These are phyloP conservation scores for Trichomonas tenax DNA, from an alignment of 208 protist species.

Conservation along the genomic window DNA sequence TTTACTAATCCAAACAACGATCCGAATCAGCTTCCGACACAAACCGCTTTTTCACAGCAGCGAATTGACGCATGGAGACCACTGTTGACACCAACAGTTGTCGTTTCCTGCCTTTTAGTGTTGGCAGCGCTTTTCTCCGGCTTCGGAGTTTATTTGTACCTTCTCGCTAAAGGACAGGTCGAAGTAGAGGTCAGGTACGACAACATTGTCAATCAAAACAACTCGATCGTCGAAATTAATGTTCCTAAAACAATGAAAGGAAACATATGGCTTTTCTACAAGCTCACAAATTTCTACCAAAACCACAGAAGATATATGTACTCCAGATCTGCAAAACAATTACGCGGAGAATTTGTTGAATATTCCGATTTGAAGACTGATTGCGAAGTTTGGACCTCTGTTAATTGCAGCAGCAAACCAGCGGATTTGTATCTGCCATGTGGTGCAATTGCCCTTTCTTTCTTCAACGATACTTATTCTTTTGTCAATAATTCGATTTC, in stretches of 20 bases:
- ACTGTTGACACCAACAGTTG: background rate
- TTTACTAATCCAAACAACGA: background rate
- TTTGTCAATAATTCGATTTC: background rate
- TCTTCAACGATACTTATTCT: background rate
- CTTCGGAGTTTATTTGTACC: background rate
- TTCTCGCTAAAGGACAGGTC: background rate
- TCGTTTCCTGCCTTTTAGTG: background rate
- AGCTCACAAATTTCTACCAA: conserved; percentile 87
- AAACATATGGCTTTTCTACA: conserved; percentile 82
- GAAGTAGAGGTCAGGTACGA: background rate
- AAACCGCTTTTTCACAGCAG: background rate
- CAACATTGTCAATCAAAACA: conserved; percentile 41
- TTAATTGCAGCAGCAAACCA: background rate
- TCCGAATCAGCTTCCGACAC: background rate
- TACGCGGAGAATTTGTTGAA: background rate
- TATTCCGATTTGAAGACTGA: background rate
- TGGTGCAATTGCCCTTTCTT: background rate
- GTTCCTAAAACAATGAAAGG: background rate
- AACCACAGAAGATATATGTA: conserved; percentile 76
- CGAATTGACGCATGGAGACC: background rate
- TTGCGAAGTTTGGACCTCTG: background rate
- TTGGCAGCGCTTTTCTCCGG: background rate
- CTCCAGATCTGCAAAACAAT: background rate
- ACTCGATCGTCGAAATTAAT: background rate
- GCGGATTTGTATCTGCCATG: background rate